These are phyloP conservation scores for Lepidium africanum DNA, from an alignment of 345 rosid genomes.

Conservation along the genomic window DNA sequence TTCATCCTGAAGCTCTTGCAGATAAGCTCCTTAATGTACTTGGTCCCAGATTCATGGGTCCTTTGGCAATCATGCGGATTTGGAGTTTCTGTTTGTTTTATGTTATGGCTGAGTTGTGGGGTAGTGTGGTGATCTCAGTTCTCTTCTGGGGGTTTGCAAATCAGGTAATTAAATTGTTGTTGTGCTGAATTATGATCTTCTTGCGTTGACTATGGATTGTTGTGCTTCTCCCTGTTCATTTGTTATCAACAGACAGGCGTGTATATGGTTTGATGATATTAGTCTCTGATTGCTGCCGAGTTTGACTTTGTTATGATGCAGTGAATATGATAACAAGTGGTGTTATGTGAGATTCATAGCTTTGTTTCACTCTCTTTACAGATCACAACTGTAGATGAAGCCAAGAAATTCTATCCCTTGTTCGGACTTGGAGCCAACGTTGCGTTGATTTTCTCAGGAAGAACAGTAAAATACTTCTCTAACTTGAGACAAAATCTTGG, in stretches of 20 bases:
- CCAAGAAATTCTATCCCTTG: constrained; percentile 87
- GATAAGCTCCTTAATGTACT: constrained; percentile 68
- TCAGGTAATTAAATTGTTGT: constrained; percentile 48
- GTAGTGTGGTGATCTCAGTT: constrained; percentile 93
- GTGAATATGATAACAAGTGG: not conserved
- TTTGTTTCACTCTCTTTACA: constrained; percentile 29
- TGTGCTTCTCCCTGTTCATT: not conserved
- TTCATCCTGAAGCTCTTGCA: constrained; percentile 85
- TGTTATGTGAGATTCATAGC: not conserved
- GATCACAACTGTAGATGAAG: constrained; percentile 98
- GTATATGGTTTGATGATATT: not conserved
- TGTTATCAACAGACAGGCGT: not conserved
- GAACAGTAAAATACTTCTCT: constrained; percentile 94
- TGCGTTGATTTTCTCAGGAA: constrained; percentile 87
- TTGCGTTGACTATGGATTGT: not conserved
- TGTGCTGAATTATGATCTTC: not conserved
- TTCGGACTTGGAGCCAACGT: constrained; percentile 96
- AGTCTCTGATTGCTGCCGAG: not conserved
- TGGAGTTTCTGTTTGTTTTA: constrained; percentile 97
- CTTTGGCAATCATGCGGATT: constrained; percentile 90
- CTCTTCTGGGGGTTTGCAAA: constrained; percentile 98
- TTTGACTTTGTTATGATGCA: not conserved
- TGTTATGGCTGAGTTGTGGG: constrained; percentile 99
- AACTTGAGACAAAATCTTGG: constrained; percentile 78
- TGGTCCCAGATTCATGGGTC: constrained; percentile 94